phyloP scores from a whole-genome alignment of 2,329 filamentous ascomycete species.

The Scedosporium boydii region DNA sequence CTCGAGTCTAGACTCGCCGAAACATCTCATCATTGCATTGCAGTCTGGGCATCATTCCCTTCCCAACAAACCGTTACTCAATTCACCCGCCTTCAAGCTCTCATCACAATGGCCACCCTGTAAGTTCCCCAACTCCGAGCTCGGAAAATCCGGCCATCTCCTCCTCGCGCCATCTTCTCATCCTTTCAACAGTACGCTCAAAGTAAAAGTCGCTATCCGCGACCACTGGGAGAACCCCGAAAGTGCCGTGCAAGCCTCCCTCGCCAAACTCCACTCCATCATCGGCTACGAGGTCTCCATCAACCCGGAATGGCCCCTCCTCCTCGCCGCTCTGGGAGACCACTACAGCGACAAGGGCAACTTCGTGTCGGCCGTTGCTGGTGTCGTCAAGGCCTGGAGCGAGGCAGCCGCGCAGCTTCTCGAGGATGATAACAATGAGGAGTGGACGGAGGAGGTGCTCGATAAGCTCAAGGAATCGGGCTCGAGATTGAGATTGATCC shows the following conservation, averaged over 20 bases:
- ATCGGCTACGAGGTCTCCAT: slow-evolving; percentile 29
- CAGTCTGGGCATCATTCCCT: too few relatives aligned
- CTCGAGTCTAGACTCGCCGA: too few relatives aligned
- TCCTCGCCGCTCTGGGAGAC: slow-evolving; percentile 25
- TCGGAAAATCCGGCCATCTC: too few relatives aligned
- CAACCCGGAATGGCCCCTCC: slow-evolving; percentile 33
- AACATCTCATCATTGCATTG: too few relatives aligned
- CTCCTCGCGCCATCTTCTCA: neutral
- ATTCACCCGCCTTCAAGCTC: too few relatives aligned
- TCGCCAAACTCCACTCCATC: slow-evolving; percentile 19
- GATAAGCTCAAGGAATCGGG: slow-evolving; percentile 19
- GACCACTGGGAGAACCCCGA: slow-evolving; percentile 30
- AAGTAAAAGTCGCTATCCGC: slow-evolving; percentile 30
- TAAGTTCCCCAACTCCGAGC: too few relatives aligned
- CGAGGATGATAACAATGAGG: slow-evolving; percentile 27
- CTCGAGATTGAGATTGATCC: slow-evolving; percentile 20
- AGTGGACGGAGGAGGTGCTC: slow-evolving; percentile 32
- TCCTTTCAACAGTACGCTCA: slow-evolving; percentile 25
- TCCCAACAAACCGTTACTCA: too few relatives aligned
- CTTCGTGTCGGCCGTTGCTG: slow-evolving; percentile 27
- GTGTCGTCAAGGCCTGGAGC: slow-evolving; percentile 28
- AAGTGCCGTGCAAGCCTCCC: slow-evolving; percentile 21
- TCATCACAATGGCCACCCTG: too few relatives aligned
- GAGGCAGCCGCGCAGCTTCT: slow-evolving; percentile 28
- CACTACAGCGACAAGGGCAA: slow-evolving; percentile 29